Evolutionary conservation across 805 yeast genomes (phyloP).

Genomic region (Lipomyces spencermartinsiae): DNA sequence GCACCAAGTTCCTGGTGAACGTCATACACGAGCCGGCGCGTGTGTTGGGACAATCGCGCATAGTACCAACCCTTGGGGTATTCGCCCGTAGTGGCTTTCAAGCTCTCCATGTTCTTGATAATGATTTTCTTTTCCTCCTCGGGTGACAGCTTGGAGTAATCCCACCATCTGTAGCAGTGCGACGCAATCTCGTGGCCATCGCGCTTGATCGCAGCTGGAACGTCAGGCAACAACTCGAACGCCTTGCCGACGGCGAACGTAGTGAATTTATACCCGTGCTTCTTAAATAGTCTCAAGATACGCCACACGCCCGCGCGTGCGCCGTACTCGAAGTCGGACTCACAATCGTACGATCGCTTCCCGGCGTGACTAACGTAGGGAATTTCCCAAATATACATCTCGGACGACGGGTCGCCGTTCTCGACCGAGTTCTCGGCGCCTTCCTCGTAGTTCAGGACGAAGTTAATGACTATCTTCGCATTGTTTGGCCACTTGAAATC

Average conservation of each 20-base stretch:
- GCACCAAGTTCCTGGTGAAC: constrained; percentile 47
- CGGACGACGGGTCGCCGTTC: constrained; percentile 46
- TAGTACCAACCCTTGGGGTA: constrained; percentile 50
- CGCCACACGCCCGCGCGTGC: constrained; percentile 49
- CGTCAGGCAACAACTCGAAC: constrained; percentile 46
- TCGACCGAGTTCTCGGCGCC: constrained; percentile 46
- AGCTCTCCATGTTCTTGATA: constrained; percentile 43
- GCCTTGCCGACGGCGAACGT: constrained; percentile 52
- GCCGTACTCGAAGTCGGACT: constrained; percentile 49
- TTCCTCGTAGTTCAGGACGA: constrained; percentile 49
- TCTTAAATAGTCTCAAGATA: constrained; percentile 46
- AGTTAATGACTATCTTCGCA: constrained; percentile 46
- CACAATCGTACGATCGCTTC: constrained; percentile 44
- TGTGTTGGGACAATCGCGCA: constrained; percentile 47
- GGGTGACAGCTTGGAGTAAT: constrained; percentile 43
- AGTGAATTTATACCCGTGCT: constrained; percentile 47
- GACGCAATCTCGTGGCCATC: constrained; percentile 52
- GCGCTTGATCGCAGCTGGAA: constrained; percentile 48
- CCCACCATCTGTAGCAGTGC: constrained; percentile 50
- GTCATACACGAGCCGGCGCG: constrained; percentile 47
- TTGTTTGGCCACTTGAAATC: constrained; percentile 48
- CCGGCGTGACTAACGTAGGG: constrained; percentile 39
- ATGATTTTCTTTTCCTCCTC: constrained; percentile 48
- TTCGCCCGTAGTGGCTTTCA: constrained; percentile 47
- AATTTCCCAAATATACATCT: constrained; percentile 41